Evolutionary conservation across 208 protist genomes (phyloP), one percentile per base, ranked within the genome.

Genomic region (Trypanosoma lewisi): DNA sequence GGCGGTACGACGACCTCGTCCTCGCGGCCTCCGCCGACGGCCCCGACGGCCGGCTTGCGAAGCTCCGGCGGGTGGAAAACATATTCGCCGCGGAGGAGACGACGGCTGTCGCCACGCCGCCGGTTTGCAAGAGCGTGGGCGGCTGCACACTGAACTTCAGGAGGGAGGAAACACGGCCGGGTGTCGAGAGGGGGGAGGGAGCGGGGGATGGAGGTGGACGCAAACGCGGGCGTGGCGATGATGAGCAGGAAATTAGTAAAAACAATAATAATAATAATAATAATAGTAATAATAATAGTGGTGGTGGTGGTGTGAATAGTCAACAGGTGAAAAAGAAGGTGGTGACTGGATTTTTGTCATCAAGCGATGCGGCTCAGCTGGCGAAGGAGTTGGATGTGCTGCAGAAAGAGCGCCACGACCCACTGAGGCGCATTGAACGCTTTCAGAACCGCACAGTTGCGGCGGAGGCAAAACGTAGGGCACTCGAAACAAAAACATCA

Each of bases 1-100:
- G 81, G 0, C 82, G 88, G 25, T 94, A 94, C 70, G 76, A 89
- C 56, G 88, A 83, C 30, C 77, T 94, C 16, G 41, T 86, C 27
- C 63, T 79, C 11, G 41, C 62, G 28, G 49, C 70, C 23, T 62
- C 70, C 1, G 63, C 61, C 4, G 77, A 74, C 52, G 54, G 64
- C 34, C 48, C 67, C 6, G 67, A 57, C 45, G 71, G 62, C 11
- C 73, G 74, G 39, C 41, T 80, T 19, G 85, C 76, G 6, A 74
- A 70, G 47, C 82, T 77, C 27, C 70, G 70, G 27, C 77, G 76
- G 42, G 83, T 84, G 8, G 73, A 78, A 25, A 85, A 81, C 58
- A 86, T 94, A 42, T 94, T 94, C 42, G 83, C 82, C 8, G 87
- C 80, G 2, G 81, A 82, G 25, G 17, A 0, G 5, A 28, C 17